Percentiles rank a stretch among this genome's conserved stretches.
These are phyloP conservation scores for Solanum ossicruentum DNA, from an alignment of 257 asterid genomes.

Conservation along the genomic window DNA sequence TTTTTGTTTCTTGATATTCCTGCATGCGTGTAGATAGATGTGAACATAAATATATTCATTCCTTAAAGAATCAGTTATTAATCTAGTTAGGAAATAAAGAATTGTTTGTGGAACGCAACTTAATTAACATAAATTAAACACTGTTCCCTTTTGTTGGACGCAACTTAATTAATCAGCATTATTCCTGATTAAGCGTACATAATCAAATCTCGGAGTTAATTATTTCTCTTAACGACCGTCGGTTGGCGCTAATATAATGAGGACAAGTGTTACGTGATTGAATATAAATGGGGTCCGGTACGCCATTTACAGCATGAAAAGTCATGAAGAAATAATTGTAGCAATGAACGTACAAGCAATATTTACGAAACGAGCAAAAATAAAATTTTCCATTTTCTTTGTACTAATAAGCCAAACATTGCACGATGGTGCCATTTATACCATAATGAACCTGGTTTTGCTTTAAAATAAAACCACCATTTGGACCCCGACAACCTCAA, in stretches of 20 bases:
- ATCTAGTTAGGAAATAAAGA: neutral
- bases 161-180: neutral
- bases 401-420: neutral
- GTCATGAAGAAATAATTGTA: neutral
- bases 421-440: slow-evolving; percentile 5
- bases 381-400: neutral
- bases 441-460: neutral
- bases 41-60: neutral
- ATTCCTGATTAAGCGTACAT: neutral
- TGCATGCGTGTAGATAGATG: neutral
- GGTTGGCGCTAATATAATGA: neutral
- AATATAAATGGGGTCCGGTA: neutral
- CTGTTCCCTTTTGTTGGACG: neutral
- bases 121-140: neutral
- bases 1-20: neutral
- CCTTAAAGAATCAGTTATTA: neutral
- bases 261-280: neutral
- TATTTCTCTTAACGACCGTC: neutral
- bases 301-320: neutral
- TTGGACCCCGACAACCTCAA: neutral
- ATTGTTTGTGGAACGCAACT: neutral
- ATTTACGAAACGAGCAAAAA: neutral
- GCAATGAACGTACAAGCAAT: neutral
- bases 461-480: neutral
- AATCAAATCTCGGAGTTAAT: neutral